Evolutionary conservation across 495 filamentous ascomycete species (phyloP).

Genomic region (Penicillium tannophilum): DNA sequence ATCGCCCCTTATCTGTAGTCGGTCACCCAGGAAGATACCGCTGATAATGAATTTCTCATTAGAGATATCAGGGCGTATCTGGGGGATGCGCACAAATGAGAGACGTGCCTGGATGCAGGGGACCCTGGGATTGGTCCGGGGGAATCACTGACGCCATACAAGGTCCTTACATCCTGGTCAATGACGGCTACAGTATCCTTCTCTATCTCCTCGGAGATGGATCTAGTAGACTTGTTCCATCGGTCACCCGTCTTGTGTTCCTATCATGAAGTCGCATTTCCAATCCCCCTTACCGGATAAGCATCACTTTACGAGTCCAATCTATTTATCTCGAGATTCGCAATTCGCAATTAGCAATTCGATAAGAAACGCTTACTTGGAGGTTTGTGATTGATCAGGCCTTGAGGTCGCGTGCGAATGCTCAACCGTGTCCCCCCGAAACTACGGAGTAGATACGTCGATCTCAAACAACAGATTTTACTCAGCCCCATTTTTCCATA

Average conservation of each 20-base stretch:
- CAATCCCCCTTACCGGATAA: not conserved
- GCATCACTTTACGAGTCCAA: not conserved
- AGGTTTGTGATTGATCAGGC: not conserved
- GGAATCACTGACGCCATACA: not conserved
- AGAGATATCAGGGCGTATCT: not conserved
- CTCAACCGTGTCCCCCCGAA: not conserved
- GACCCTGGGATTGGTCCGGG: not conserved
- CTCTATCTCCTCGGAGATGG: conserved; percentile 1
- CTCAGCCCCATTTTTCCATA: not conserved
- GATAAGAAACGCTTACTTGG: not conserved
- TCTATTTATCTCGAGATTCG: not conserved
- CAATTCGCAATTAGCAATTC: not conserved
- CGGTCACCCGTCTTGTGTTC: not conserved
- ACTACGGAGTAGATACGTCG: not conserved
- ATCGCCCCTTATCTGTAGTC: not conserved
- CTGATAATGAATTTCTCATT: not conserved
- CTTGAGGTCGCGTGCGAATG: not conserved
- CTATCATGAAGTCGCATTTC: not conserved
- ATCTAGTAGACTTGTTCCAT: conserved; percentile 1
- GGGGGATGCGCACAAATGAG: not conserved
- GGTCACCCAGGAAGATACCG: not conserved
- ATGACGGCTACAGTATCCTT: not conserved
- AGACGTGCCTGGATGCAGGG: not conserved
- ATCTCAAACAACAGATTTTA: not conserved
- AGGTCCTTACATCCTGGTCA: not conserved